Base-by-base conservation (phyloP, 2,329 filamentous ascomycete species). In the Apiospora rasikravindrae region DNA sequence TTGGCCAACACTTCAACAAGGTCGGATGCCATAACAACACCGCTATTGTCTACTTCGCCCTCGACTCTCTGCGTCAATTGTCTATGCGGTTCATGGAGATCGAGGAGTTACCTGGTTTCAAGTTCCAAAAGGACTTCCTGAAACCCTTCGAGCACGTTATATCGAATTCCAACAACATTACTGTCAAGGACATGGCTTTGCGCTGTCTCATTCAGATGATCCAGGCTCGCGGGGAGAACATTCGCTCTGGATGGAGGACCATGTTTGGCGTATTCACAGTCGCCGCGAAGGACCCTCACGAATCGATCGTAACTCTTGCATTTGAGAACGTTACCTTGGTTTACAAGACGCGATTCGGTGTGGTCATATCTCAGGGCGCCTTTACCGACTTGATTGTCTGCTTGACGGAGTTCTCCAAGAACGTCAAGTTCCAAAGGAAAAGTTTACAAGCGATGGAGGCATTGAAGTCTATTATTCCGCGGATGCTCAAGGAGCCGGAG, bases 241-340 rank as follows among this genome's bases (percentile, higher is more conserved):
- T 99, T 79, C 92, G 96, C 70, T 98, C 95, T 51, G 96, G 96
- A 6, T 99, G 96, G 96, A 93, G 96, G 80, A 98, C 97, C 26
- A 99, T 99, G 96, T 98, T 99, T 82, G 96, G 96, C 4, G 96
- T 98, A 42, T 99, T 99, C 80, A 98, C 96, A 1, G 95, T 98
- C 49, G 96, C 97, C 40, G 96, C 97, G 24, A 89, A 93, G 73
- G 97, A 98, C 80, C 94, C 93, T 22, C 95, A 98, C 80, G 96
- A 99, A 85, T 92, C 91, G 74, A 98, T 99, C 75, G 96, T 99
- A 73, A 98, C 95, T 78, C 90, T 99, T 78, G 95, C 97, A 0
- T 99, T 97, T 79, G 96, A 99, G 78, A 98, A 98, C 80, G 96
- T 99, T 70, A 94, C 93, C 40, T 94, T 97, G 75, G 94, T 99